phyloP scores from a whole-genome alignment of 352 stramenopile species.

The Phytopythium delawarense region DNA sequence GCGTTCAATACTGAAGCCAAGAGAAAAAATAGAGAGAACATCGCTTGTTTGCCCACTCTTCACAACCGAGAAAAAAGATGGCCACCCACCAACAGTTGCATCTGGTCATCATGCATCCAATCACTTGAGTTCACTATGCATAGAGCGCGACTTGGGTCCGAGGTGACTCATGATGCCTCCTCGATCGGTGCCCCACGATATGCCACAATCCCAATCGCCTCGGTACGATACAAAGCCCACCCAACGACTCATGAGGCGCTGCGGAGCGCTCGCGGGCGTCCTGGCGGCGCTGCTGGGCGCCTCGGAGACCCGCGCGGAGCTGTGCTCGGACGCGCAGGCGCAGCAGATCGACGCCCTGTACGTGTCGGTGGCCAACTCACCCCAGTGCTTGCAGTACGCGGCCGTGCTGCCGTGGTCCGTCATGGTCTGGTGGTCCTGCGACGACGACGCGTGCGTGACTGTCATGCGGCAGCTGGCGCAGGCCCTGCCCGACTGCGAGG shows the following conservation, averaged over 20 bases:
- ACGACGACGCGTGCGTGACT: slow-evolving; percentile 12
- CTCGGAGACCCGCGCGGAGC: slow-evolving; percentile 1
- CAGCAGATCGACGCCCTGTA: slow-evolving; percentile 13
- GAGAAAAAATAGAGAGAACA: no score
- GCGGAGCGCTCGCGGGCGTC: not conserved
- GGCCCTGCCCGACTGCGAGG: slow-evolving; percentile 21
- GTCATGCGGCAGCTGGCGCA: slow-evolving; percentile 16
- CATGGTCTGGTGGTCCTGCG: slow-evolving; percentile 20
- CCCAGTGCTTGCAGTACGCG: slow-evolving; percentile 12
- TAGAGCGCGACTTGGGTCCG: no score
- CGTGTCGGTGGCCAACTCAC: slow-evolving; percentile 7
- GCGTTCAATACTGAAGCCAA: no score
- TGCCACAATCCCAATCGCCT: not conserved
- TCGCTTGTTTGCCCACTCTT: no score
- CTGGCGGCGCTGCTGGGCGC: not conserved
- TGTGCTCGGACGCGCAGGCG: slow-evolving; percentile 13
- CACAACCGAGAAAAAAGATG: no score
- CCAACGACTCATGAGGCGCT: not conserved
- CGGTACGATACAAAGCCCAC: not conserved
- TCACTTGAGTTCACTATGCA: no score
- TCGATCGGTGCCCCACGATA: not conserved
- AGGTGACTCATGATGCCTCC: no score
- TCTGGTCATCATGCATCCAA: no score
- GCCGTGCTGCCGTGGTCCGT: slow-evolving; percentile 12
- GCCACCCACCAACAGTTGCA: no score